These are phyloP conservation scores for Stephanodiscus minutulus DNA, from an alignment of 108 stramenopile genomes.

Conservation along the genomic window DNA sequence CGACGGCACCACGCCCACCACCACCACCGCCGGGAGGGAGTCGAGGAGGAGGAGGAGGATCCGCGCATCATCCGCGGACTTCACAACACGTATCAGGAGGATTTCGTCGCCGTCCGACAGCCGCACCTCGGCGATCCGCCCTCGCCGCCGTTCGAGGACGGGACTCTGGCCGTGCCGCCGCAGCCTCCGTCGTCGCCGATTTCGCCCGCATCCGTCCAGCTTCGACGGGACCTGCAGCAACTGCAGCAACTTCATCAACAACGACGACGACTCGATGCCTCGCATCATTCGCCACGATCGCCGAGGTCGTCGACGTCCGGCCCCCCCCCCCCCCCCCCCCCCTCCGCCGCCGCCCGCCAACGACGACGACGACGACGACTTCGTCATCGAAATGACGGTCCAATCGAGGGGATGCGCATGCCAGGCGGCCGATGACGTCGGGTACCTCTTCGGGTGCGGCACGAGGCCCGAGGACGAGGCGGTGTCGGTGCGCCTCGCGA, in stretches of 20 bases:
- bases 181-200: not conserved
- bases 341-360: no score
- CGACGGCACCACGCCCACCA: no score
- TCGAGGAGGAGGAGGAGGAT: not conserved
- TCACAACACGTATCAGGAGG: not conserved
- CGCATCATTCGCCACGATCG: not conserved
- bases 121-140: not conserved
- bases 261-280: not conserved
- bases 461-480: not conserved
- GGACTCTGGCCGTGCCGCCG: not conserved
- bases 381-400: not conserved
- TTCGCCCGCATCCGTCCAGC: no score
- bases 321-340: not conserved
- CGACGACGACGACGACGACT: not conserved
- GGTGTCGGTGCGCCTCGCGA: not conserved
- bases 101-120: not conserved
- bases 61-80: not conserved
- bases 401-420: not conserved
- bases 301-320: not conserved
- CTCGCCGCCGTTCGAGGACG: not conserved
- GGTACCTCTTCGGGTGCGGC: not conserved
- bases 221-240: no score
- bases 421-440: not conserved
- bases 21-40: no score
- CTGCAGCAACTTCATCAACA: not conserved